Conservation (phyloP, 2,329 filamentous ascomycete species). For the Chrysoporthe cubensis region DNA sequence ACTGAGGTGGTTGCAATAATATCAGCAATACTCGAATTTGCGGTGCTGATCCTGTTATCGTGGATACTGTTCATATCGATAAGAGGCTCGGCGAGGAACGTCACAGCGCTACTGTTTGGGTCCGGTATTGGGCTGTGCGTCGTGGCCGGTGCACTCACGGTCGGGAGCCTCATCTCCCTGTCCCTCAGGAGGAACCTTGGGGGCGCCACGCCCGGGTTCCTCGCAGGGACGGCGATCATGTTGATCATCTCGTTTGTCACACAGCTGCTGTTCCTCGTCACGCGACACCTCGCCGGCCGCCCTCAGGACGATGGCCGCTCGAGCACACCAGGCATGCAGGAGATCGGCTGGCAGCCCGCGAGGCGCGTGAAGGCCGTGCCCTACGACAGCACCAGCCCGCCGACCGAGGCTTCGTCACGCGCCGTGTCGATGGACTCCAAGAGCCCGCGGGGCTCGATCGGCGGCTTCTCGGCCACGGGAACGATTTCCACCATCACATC, state of each 20-base stretch:
- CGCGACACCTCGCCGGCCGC: constrained; percentile 47
- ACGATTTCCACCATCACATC: constrained; percentile 53
- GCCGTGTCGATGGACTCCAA: constrained; percentile 42
- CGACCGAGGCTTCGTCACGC: constrained; percentile 38
- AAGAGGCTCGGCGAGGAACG: constrained; percentile 32
- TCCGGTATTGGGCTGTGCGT: constrained; percentile 46
- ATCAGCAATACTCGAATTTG: constrained; percentile 43
- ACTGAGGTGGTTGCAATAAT: constrained; percentile 43
- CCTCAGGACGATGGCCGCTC: constrained; percentile 36
- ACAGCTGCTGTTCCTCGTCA: constrained; percentile 54
- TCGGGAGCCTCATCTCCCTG: constrained; percentile 48
- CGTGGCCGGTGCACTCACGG: constrained; percentile 50
- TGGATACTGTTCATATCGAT: constrained; percentile 38
- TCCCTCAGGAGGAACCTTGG: constrained; percentile 42
- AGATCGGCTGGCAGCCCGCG: constrained; percentile 38
- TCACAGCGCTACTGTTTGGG: constrained; percentile 43
- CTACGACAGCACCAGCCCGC: constrained; percentile 51
- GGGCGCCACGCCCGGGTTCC: constrained; percentile 39
- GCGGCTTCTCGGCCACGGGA: constrained; percentile 49
- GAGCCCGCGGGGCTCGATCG: constrained; percentile 50
- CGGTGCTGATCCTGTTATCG: constrained; percentile 42
- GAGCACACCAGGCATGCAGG: constrained; percentile 38
- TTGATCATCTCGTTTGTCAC: constrained; percentile 50
- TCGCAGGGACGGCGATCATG: constrained; percentile 50
- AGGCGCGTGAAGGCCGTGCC: constrained; percentile 56